These are phyloP conservation scores for Nakaseomyces glabratus DNA, from an alignment of 1,139 yeast genomes.

Conservation along the genomic window DNA sequence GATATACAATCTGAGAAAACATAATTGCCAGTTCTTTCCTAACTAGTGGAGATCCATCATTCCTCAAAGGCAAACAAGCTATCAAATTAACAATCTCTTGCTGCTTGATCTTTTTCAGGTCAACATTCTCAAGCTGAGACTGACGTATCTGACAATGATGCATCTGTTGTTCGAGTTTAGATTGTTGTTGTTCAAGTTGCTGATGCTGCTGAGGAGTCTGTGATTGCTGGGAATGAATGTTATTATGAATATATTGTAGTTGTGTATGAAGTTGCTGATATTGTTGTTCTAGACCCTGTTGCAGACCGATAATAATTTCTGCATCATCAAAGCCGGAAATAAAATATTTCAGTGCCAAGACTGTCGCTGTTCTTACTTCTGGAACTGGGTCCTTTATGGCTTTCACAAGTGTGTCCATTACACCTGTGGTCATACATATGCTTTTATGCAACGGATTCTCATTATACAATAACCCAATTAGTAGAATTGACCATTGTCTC, in stretches of 20 bases:
- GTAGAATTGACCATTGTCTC: constrained; percentile 84
- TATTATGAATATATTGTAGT: constrained; percentile 24
- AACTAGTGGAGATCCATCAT: constrained; percentile 86
- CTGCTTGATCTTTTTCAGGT: constrained; percentile 32
- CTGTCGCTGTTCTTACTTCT: constrained; percentile 81
- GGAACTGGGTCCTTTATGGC: constrained; percentile 84
- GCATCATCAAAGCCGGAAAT: constrained; percentile 42
- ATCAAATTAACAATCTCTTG: constrained; percentile 39
- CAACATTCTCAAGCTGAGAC: constrained; percentile 25
- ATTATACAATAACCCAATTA: constrained; percentile 70
- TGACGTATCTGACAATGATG: constrained; percentile 26
- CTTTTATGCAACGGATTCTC: constrained; percentile 69
- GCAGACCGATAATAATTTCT: constrained; percentile 25
- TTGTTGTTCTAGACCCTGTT: constrained; percentile 30
- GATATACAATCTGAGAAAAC: constrained; percentile 62
- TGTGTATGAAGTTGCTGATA: constrained; percentile 28
- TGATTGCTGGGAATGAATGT: constrained; percentile 19
- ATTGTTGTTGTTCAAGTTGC: constrained; percentile 26
- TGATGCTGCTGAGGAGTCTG: constrained; percentile 13
- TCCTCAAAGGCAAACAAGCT: constrained; percentile 42
- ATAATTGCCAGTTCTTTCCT: constrained; percentile 77
- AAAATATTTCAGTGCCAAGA: constrained; percentile 66
- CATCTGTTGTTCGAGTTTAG: constrained; percentile 28
- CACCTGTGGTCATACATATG: constrained; percentile 60
- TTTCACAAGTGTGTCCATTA: constrained; percentile 46